Conservation (phyloP, 257 asterid species). For the Ilex asprella region DNA sequence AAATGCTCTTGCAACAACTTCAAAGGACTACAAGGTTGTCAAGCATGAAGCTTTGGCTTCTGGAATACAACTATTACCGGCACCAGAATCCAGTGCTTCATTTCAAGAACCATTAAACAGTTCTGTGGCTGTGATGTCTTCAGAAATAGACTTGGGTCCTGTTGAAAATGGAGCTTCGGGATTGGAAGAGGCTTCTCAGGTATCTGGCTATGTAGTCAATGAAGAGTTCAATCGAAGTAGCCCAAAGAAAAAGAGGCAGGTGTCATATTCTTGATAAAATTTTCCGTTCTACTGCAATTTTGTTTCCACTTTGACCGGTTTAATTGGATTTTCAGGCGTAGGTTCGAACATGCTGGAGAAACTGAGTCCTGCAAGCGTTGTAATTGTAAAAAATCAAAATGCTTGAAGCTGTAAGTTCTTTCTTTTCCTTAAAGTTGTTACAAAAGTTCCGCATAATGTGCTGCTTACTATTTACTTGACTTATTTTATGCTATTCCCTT, state of each 20-base stretch:
- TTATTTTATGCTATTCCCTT: too few species aligned
- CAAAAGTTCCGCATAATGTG: too few species aligned
- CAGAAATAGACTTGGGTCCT: conserved; percentile 33
- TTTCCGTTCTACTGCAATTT: neutral
- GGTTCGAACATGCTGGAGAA: conserved; percentile 50
- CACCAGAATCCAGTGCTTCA: conserved; percentile 32
- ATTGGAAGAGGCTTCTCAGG: conserved; percentile 39
- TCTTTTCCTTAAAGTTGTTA: neutral
- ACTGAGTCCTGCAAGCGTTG: conserved; percentile 27
- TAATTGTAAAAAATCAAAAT: neutral
- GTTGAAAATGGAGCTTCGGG: conserved; percentile 30
- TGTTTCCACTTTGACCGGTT: conserved; percentile 11
- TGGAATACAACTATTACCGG: conserved; percentile 47
- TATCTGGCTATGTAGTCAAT: conserved; percentile 29
- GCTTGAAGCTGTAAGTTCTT: conserved; percentile 3
- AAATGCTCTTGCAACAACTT: conserved; percentile 70
- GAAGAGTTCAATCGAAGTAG: conserved; percentile 67
- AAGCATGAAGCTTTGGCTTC: conserved; percentile 44
- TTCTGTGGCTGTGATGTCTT: conserved; percentile 21
- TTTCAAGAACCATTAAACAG: conserved; percentile 31
- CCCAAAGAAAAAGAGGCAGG: conserved; percentile 85
- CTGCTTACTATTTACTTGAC: too few species aligned
- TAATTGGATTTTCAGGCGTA: conserved; percentile 44
- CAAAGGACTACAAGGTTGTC: conserved; percentile 49
- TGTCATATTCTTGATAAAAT: neutral